Evolutionary conservation across 148 eudicot genomes (phyloP).

Genomic region (Camellia lanceoleosa): DNA sequence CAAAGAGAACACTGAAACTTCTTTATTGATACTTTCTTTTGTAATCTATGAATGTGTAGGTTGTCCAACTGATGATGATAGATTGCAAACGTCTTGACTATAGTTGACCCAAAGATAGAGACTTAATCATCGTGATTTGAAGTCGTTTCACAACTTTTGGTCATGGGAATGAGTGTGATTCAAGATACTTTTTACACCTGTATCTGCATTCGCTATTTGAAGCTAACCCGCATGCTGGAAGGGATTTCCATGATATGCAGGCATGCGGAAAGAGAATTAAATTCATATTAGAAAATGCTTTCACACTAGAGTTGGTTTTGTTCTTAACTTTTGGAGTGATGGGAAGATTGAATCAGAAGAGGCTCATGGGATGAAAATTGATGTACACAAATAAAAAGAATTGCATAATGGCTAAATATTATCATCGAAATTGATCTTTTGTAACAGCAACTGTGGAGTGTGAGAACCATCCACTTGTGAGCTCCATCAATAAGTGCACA

Average conservation of each 20-base stretch:
- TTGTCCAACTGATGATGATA: slow-evolving; percentile 83
- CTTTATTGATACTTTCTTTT: not conserved
- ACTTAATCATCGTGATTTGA: slow-evolving; percentile 73
- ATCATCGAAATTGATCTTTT: not conserved
- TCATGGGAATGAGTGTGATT: slow-evolving; percentile 63
- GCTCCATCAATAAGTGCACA: not conserved
- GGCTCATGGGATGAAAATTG: not conserved
- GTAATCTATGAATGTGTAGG: slow-evolving; percentile 41
- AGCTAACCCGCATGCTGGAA: slow-evolving; percentile 84
- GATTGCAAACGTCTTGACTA: slow-evolving; percentile 85
- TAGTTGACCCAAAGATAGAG: slow-evolving; percentile 67
- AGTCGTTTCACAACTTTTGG: slow-evolving; percentile 75
- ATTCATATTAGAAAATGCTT: too few species aligned
- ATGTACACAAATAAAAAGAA: not conserved
- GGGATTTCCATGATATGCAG: slow-evolving; percentile 98
- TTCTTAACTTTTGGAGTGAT: not conserved
- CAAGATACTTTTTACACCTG: slow-evolving; percentile 58
- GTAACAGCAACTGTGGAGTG: not conserved
- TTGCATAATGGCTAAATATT: not conserved
- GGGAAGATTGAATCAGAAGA: not conserved
- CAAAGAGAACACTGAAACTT: not conserved
- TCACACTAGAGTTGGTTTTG: not conserved
- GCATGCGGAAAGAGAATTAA: slow-evolving; percentile 26
- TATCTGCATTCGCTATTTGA: slow-evolving; percentile 81
- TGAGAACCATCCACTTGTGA: not conserved